phyloP scores from a whole-genome alignment of 2,329 filamentous ascomycete genomes.

The Fusarium virguliforme region DNA sequence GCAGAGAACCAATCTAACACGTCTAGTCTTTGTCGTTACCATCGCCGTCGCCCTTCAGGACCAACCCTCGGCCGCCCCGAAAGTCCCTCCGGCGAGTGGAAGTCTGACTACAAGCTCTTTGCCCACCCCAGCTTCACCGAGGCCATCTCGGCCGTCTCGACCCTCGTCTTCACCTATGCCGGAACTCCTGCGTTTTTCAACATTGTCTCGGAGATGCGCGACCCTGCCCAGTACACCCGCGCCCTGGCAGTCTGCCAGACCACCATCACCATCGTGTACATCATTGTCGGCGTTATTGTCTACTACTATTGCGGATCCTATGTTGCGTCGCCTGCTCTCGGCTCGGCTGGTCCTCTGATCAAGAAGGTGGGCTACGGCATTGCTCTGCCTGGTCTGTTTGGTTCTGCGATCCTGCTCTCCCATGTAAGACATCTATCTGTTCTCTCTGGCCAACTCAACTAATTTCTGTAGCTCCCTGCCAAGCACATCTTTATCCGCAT shows the following conservation, averaged over 20 bases:
- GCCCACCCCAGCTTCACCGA: conserved; percentile 51
- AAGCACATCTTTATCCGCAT: conserved; percentile 29
- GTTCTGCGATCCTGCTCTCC: conserved; percentile 40
- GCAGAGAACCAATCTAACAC: not conserved
- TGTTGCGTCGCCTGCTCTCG: conserved; percentile 63
- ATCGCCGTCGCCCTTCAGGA: conserved; percentile 24
- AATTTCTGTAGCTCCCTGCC: conserved; percentile 3
- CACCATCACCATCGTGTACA: conserved; percentile 52
- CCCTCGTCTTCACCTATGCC: conserved; percentile 56
- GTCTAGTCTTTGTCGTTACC: conserved; percentile 16
- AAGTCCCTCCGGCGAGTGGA: conserved; percentile 36
- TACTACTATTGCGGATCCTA: conserved; percentile 63
- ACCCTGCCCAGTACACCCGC: conserved; percentile 47
- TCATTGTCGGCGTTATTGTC: conserved; percentile 56
- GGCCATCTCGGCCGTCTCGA: conserved; percentile 51
- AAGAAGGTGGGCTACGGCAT: conserved; percentile 62
- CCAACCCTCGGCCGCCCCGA: conserved; percentile 14
- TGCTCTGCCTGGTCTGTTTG: conserved; percentile 48
- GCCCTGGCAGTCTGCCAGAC: conserved; percentile 44
- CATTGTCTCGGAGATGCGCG: conserved; percentile 52
- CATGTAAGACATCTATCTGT: conserved; percentile 34
- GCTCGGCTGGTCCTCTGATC: conserved; percentile 58
- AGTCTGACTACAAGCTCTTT: conserved; percentile 52
- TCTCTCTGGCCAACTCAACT: not conserved
- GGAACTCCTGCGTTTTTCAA: conserved; percentile 55